Evolutionary conservation across 2,329 filamentous ascomycete genomes (phyloP).

Genomic region (Apiospora aurea): DNA sequence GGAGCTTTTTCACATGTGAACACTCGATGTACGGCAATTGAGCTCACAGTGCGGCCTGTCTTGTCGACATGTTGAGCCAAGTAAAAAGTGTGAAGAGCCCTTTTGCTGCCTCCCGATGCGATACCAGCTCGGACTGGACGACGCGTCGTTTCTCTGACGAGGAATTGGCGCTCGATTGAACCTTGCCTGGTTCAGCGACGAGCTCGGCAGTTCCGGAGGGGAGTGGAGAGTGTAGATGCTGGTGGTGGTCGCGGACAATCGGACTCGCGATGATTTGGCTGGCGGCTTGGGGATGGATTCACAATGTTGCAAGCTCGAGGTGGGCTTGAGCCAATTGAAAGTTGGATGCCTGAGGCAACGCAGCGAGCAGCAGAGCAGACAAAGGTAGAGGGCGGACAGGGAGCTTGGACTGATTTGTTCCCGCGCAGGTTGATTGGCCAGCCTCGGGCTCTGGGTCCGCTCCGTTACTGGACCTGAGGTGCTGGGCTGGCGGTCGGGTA

Average conservation of each 20-base stretch:
- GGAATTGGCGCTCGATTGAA: neutral
- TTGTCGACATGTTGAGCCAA: slow-evolving; percentile 49
- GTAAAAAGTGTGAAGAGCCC: slow-evolving; percentile 2
- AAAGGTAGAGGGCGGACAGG: neutral
- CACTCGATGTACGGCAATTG: neutral
- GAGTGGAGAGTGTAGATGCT: neutral
- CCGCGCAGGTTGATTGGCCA: neutral
- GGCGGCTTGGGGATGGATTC: slow-evolving; percentile 12
- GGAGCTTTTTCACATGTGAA: neutral
- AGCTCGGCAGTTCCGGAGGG: neutral
- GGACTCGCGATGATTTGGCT: slow-evolving; percentile 23
- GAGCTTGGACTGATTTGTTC: slow-evolving; percentile 10
- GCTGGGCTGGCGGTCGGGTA: neutral
- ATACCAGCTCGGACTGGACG: neutral
- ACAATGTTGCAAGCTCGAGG: slow-evolving; percentile 20
- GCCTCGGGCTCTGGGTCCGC: neutral
- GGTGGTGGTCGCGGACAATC: slow-evolving; percentile 8
- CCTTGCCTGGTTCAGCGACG: neutral
- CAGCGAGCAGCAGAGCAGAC: neutral
- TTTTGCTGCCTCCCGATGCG: neutral
- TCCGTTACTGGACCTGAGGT: neutral
- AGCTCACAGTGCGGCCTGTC: slow-evolving; percentile 59
- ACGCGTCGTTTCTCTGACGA: neutral
- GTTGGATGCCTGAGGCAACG: slow-evolving; percentile 4
- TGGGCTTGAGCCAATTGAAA: slow-evolving; percentile 22